Percentiles rank a stretch among this genome's conserved stretches.
Conservation (phyloP, 1,139 yeast genomes). For the Yamadazyma jaroonii region DNA sequence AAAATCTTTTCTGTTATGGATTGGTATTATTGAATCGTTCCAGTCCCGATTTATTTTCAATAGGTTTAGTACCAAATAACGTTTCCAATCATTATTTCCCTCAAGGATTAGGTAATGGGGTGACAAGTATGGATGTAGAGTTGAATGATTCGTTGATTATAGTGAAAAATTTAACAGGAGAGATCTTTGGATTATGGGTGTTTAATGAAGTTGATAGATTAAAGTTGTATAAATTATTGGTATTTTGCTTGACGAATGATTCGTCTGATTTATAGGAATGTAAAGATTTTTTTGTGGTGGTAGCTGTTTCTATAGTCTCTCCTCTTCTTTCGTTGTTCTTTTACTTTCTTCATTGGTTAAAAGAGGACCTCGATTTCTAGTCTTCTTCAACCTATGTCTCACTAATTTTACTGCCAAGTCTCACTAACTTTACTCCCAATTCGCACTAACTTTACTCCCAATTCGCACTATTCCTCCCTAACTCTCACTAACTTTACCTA, state of each 20-base stretch:
- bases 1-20: constrained; percentile 69
- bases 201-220: constrained; percentile 74
- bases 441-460: no score
- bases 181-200: constrained; percentile 87
- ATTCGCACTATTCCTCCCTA: no score
- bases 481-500: no score
- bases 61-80: constrained; percentile 70
- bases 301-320: no score
- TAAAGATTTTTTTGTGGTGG: no score
- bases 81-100: constrained; percentile 44
- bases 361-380: no score
- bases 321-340: no score
- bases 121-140: constrained; percentile 64
- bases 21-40: constrained; percentile 72
- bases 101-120: constrained; percentile 40
- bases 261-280: constrained; percentile 13
- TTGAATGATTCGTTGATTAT: constrained; percentile 78
- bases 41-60: constrained; percentile 72
- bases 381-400: no score
- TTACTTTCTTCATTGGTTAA: no score
- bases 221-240: constrained; percentile 56
- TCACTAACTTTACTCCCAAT: no score
- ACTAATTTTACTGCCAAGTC: no score
- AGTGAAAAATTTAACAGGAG: constrained; percentile 71
- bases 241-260: constrained; percentile 50